These are phyloP conservation scores for Trametes pubescens DNA, from an alignment of 1,284 basidiomycete species.

Conservation along the genomic window DNA sequence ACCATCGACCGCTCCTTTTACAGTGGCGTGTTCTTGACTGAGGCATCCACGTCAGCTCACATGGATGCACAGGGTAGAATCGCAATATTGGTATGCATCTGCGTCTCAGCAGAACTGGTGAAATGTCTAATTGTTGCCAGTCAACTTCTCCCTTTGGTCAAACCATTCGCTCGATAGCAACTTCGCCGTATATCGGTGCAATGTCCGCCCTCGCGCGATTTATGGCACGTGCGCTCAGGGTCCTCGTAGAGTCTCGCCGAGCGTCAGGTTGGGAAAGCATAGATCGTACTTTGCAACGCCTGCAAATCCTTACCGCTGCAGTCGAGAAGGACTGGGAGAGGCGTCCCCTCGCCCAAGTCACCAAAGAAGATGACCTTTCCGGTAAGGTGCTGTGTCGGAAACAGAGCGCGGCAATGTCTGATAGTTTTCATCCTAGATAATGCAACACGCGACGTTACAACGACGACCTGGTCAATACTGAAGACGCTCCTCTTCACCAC, in stretches of 20 bases:
- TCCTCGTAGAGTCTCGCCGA: slow-evolving; percentile 57
- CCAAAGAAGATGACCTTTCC: slow-evolving; percentile 37
- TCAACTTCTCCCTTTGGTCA: slow-evolving; percentile 41
- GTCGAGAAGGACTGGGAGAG: slow-evolving; percentile 64
- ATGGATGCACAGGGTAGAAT: slow-evolving; percentile 13
- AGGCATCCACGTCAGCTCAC: neutral
- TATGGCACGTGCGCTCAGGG: slow-evolving; percentile 53
- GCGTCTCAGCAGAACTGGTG: neutral
- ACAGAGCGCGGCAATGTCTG: neutral
- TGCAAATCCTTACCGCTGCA: slow-evolving; percentile 48
- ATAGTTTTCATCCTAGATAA: slow-evolving; percentile 41
- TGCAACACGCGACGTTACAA: slow-evolving; percentile 53
- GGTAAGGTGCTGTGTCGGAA: neutral
- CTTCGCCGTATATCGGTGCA: slow-evolving; percentile 55
- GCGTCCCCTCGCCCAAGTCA: slow-evolving; percentile 50
- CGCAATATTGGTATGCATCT: slow-evolving; percentile 9
- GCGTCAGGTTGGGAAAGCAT: slow-evolving; percentile 55
- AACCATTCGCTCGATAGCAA: slow-evolving; percentile 48
- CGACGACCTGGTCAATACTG: slow-evolving; percentile 65
- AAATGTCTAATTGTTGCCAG: slow-evolving; percentile 17
- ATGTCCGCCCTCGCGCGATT: slow-evolving; percentile 63
- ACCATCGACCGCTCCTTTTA: slow-evolving; percentile 46
- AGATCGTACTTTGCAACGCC: slow-evolving; percentile 49
- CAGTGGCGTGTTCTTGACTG: slow-evolving; percentile 20
- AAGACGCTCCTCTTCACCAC: slow-evolving; percentile 76